Percentiles rank a stretch among this genome's conserved stretches.
Conservation (phyloP, 2,329 filamentous ascomycete species). For the Beauveria caledonica region DNA sequence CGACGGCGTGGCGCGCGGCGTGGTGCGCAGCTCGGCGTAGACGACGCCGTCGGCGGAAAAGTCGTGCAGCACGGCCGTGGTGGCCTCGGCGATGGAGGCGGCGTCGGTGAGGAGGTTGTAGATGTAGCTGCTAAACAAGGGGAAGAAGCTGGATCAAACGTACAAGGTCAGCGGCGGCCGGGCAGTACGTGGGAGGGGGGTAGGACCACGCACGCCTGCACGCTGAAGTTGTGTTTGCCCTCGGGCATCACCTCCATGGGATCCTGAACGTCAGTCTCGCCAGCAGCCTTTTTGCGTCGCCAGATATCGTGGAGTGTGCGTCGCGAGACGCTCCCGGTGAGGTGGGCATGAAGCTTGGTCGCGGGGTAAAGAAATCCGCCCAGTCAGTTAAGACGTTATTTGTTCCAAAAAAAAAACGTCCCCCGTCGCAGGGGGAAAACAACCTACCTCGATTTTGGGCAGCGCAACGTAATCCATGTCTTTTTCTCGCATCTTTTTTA, state of each 20-base stretch:
- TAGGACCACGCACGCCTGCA: conserved; percentile 50
- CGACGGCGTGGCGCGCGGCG: conserved; percentile 54
- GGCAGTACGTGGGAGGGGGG: too few relatives aligned
- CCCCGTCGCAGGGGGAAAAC: background rate
- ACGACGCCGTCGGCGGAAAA: conserved; percentile 65
- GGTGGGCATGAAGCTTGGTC: conserved; percentile 65
- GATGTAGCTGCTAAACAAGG: conserved; percentile 70
- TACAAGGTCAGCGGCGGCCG: background rate
- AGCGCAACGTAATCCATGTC: conserved; percentile 39
- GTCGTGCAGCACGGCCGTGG: conserved; percentile 53
- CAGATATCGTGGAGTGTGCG: conserved; percentile 68
- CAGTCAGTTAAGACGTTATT: background rate
- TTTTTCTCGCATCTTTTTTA: background rate
- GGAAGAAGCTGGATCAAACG: conserved; percentile 54
- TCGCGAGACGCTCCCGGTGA: conserved; percentile 70
- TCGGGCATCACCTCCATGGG: conserved; percentile 60
- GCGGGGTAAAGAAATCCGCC: background rate
- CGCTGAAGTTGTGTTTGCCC: conserved; percentile 62
- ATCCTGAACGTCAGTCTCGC: conserved; percentile 52
- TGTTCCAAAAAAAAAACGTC: too few relatives aligned
- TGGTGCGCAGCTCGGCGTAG: conserved; percentile 75
- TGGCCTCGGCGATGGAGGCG: conserved; percentile 52
- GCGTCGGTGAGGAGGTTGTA: conserved; percentile 64
- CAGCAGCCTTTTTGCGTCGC: conserved; percentile 47
- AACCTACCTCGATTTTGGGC: conserved; percentile 46